These are phyloP conservation scores for Tylopilus balloui DNA, from an alignment of 768 basidiomycete species.

Conservation along the genomic window DNA sequence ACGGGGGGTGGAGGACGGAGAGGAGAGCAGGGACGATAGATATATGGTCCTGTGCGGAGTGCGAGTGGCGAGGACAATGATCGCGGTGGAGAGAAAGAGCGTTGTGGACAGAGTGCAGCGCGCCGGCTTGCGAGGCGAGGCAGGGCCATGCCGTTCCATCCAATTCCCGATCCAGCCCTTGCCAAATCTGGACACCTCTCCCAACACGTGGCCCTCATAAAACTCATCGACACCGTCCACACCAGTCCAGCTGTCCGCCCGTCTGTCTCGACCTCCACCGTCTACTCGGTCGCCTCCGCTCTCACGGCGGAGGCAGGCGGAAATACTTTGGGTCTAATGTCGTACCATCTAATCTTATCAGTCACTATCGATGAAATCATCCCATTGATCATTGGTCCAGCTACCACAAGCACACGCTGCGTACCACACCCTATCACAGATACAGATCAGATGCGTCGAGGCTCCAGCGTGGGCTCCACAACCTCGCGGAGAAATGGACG, in stretches of 20 bases:
- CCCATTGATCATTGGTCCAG: conserved; percentile 6
- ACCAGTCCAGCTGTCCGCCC: neutral
- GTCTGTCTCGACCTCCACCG: conserved; percentile 6
- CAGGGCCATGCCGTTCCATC: conserved; percentile 30
- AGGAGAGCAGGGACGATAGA: neutral
- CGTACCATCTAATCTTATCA: conserved; percentile 32
- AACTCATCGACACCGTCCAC: neutral
- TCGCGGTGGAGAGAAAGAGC: conserved; percentile 12
- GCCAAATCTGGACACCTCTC: conserved; percentile 22
- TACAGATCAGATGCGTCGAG: conserved; percentile 24
- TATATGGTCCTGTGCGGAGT: neutral
- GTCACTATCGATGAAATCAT: conserved; percentile 18
- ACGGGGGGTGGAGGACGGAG: neutral
- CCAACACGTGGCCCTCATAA: conserved; percentile 28
- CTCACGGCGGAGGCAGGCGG: conserved; percentile 1
- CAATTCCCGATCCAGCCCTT: conserved; percentile 27
- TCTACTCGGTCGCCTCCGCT: neutral
- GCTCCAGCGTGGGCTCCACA: conserved; percentile 29
- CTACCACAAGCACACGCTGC: conserved; percentile 3
- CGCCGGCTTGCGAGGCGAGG: conserved; percentile 31
- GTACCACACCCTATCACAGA: conserved; percentile 16
- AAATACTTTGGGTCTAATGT: conserved; percentile 3
- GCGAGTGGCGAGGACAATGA: conserved; percentile 2
- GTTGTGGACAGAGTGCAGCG: conserved; percentile 23
- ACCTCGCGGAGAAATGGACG: conserved; percentile 20